Evolutionary conservation across 2,329 filamentous ascomycete genomes (phyloP), one percentile per base, ranked within the genome.

Genomic region (Scolecobasidium constrictum): DNA sequence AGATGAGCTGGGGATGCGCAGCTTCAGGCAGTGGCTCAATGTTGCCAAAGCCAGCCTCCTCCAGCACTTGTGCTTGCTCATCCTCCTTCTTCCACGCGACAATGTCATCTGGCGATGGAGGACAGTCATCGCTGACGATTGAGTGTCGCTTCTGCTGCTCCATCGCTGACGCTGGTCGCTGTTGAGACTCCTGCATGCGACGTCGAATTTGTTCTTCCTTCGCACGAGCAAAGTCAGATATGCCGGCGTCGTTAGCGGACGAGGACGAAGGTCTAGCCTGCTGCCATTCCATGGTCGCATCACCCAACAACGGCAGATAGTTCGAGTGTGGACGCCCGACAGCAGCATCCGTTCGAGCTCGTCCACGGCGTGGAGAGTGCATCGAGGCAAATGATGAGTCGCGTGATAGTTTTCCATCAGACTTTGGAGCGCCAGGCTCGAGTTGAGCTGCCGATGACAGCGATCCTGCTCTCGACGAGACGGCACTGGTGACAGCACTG

Each of bases 21-120:
- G 22, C 49, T 34, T 12, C 52, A 40, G 21, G 45, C 42, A 55
- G 49, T 45, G 50, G 52, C 40, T 51, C 51, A 36, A 59, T 46
- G 33, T 7, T 31, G 9, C 26, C 26, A 53, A 56, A 9, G 60
- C 53, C 34, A 57, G 53, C 2, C 56, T 47, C 35, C 53, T 59
- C 12, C 54, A 52, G 18, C 50, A 49, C 19, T 52, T 47, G 34
- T 50, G 56, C 42, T 48, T 52, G 3, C 12, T 19, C 11, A 12
- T 20, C 37, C n/a, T 13, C 26, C 26, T 31, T 31, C n/a, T 31
- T 31, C 26, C 26, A 31, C 22, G 43, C 47, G 11, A 51, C 46
- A 7, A 62, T 57, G 37, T 70, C 66, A 43, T 70, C 67, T 5
- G 67, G 68, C 45, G 67, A 69, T 4, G 64, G 61, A n/a, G 68